Conservation (phyloP, 371 early-diverging fungal species). For the Mortierella sp. region DNA sequence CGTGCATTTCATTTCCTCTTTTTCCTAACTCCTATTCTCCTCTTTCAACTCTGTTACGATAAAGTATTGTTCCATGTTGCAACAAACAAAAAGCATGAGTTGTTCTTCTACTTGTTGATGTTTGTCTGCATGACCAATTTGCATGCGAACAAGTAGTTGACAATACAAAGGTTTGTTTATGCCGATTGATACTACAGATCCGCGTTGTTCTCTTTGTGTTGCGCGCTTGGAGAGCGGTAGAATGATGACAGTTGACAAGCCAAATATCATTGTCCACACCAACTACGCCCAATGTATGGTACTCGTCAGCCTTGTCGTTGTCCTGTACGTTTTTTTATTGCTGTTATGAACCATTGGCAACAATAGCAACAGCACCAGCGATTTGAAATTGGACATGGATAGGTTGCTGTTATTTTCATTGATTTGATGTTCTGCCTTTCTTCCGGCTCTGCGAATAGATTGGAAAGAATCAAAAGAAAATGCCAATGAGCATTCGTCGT, state of each 20-base stretch:
- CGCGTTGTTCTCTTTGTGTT: neutral
- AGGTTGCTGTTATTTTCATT: no score
- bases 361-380: no score
- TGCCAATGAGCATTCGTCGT: neutral
- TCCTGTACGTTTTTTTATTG: neutral
- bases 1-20: neutral
- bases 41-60: neutral
- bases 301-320: neutral
- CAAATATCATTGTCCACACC: neutral
- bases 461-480: neutral
- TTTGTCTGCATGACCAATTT: neutral
- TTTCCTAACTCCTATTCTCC: neutral
- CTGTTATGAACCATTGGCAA: neutral
- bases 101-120: neutral
- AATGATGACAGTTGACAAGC: neutral
- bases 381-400: no score
- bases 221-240: neutral
- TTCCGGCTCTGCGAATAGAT: slow-evolving; percentile 9
- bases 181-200: neutral
- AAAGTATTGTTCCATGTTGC: neutral
- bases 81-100: neutral
- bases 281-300: neutral
- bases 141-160: neutral
- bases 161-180: neutral
- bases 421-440: neutral